A percentile compares a stretch with the other conserved stretches of the same genome.
Conservation (phyloP, 495 filamentous ascomycete species). For the Tetracladium setigerum region DNA sequence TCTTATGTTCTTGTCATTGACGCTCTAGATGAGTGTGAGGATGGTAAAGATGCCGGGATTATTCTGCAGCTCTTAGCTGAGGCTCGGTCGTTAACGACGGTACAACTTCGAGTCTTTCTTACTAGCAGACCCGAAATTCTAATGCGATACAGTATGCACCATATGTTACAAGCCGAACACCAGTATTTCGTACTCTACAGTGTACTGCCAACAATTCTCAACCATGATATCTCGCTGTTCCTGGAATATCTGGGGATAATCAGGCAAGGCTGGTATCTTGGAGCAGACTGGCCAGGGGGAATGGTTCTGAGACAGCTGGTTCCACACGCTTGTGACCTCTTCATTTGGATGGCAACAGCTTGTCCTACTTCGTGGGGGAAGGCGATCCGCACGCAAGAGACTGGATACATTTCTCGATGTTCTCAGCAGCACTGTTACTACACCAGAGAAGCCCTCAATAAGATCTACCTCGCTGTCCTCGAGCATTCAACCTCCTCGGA, state of each 20-base stretch:
- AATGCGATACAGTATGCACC: constrained; percentile 20
- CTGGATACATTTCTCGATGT: no score
- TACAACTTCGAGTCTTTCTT: constrained; percentile 21
- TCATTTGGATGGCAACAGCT: constrained; percentile 1
- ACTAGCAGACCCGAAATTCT: constrained; percentile 23
- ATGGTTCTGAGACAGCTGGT: constrained; percentile 2
- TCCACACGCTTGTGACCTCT: background rate
- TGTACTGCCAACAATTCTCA: constrained; percentile 14
- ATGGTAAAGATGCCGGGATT: background rate
- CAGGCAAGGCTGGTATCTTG: constrained; percentile 3
- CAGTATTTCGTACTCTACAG: constrained; percentile 22
- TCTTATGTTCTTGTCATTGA: constrained; percentile 4
- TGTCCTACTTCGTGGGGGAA: constrained; percentile 2
- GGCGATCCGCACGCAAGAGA: constrained; percentile 3
- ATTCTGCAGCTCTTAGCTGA: constrained; percentile 19
- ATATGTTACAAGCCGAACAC: constrained; percentile 29
- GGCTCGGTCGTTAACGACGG: constrained; percentile 6
- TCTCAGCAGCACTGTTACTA: no score
- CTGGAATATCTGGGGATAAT: constrained; percentile 1
- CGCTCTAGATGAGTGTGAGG: constrained; percentile 9
- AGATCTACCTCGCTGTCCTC: no score
- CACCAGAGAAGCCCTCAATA: no score
- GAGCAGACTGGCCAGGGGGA: constrained; percentile 7
- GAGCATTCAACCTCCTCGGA: no score
- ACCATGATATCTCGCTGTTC: constrained; percentile 10